phyloP scores from a whole-genome alignment of 208 protist species.

The Novymonas esmeraldas region DNA sequence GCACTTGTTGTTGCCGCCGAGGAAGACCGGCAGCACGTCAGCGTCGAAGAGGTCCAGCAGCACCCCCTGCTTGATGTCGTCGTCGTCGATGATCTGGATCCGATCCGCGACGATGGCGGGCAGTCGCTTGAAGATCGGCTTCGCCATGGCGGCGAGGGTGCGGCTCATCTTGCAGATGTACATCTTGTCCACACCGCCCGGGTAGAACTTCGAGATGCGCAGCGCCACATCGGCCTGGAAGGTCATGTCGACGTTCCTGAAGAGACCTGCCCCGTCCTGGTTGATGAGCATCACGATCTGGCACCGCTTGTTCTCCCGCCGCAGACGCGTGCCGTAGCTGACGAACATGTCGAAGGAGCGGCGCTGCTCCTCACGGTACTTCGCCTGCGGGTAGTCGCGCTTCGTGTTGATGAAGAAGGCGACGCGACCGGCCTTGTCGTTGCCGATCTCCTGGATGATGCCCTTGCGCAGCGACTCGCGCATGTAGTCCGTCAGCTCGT shows the following conservation, averaged over 20 bases:
- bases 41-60: conserved; percentile 62
- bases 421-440: conserved; percentile 58
- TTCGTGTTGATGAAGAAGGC: conserved; percentile 54
- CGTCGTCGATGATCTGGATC: conserved; percentile 52
- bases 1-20: conserved; percentile 67
- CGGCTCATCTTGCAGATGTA: conserved; percentile 77
- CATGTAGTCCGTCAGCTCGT: conserved; percentile 70
- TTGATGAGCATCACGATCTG: conserved; percentile 75
- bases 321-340: conserved; percentile 66
- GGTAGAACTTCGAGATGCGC: conserved; percentile 74
- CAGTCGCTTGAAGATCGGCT: conserved; percentile 61
- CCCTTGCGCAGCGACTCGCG: conserved; percentile 48
- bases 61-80: conserved; percentile 41
- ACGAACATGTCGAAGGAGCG: conserved; percentile 71
- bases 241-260: conserved; percentile 68
- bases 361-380: conserved; percentile 47
- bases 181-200: conserved; percentile 62
- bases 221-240: conserved; percentile 67
- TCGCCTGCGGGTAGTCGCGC: conserved; percentile 45
- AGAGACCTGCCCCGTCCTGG: conserved; percentile 54
- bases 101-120: conserved; percentile 63
- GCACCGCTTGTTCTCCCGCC: conserved; percentile 47
- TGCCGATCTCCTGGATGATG: conserved; percentile 64
- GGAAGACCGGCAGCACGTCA: conserved; percentile 49
- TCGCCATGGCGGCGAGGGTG: conserved; percentile 46